Evolutionary conservation across 371 early-diverging fungal species (phyloP).

Genomic region (Haplosporangium sp.): DNA sequence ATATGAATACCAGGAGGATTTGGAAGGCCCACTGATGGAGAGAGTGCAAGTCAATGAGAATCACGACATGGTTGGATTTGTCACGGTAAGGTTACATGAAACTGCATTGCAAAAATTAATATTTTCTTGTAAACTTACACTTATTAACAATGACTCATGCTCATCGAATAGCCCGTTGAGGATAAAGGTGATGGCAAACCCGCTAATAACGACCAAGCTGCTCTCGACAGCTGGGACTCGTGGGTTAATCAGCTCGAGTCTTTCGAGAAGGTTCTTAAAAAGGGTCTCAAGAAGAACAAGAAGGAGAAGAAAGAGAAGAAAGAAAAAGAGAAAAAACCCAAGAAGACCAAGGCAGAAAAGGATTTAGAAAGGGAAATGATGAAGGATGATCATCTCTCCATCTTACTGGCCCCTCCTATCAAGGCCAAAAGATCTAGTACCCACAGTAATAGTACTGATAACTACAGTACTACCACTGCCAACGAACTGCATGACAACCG

Average conservation of each 20-base stretch:
- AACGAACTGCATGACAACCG: constrained; percentile 7
- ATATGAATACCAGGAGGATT: constrained; percentile 53
- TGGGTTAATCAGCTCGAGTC: constrained; percentile 55
- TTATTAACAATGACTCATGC: background rate
- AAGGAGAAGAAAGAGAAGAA: constrained; percentile 14
- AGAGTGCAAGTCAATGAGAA: constrained; percentile 37
- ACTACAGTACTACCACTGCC: constrained; percentile 5
- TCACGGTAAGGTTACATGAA: constrained; percentile 34
- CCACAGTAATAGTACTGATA: constrained; percentile 16
- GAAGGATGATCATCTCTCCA: background rate
- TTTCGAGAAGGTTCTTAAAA: constrained; percentile 47
- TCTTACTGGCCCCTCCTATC: constrained; percentile 4
- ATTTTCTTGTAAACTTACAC: background rate
- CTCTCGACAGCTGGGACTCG: constrained; percentile 48
- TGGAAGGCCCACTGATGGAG: constrained; percentile 52
- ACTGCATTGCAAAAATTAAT: background rate
- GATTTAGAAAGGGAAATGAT: constrained; percentile 1
- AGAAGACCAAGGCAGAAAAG: background rate
- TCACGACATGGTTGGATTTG: constrained; percentile 40
- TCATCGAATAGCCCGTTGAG: constrained; percentile 28
- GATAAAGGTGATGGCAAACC: constrained; percentile 12
- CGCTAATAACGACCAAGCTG: constrained; percentile 10
- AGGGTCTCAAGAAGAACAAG: constrained; percentile 44
- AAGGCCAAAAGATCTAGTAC: constrained; percentile 11
- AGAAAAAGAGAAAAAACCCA: constrained; percentile 8